Percentiles rank a stretch among this genome's conserved stretches.
Evolutionary conservation across 768 basidiomycete species (phyloP).

Genomic region (Boletus rex-veris): DNA sequence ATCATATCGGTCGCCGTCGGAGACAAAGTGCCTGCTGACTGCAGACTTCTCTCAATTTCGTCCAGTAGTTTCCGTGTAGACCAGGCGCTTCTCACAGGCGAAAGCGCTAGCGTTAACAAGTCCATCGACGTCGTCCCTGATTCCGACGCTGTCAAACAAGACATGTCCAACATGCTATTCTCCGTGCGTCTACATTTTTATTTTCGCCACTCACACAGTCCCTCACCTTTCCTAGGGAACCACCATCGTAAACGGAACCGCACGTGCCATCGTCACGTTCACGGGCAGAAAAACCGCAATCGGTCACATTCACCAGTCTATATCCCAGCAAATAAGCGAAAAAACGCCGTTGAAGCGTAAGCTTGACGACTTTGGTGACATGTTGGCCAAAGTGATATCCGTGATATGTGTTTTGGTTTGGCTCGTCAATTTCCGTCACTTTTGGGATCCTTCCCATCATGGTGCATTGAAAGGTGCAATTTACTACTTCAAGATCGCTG

Average conservation of each 20-base stretch:
- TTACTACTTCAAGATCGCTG: constrained; percentile 99
- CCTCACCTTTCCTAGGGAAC: constrained; percentile 61
- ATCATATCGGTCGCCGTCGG: constrained; percentile 89
- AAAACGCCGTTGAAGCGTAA: constrained; percentile 98
- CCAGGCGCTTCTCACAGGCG: constrained; percentile 95
- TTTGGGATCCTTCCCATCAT: constrained; percentile 92
- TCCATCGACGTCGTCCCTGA: constrained; percentile 65
- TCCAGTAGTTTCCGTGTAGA: constrained; percentile 94
- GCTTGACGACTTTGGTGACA: constrained; percentile 97
- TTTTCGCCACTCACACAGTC: neutral
- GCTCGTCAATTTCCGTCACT: constrained; percentile 95
- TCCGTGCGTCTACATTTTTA: constrained; percentile 47
- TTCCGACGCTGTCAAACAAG: constrained; percentile 86
- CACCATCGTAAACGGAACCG: constrained; percentile 91
- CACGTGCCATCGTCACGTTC: constrained; percentile 80
- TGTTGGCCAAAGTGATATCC: constrained; percentile 95
- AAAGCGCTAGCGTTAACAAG: constrained; percentile 88
- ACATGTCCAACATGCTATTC: constrained; percentile 97
- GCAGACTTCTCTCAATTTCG: constrained; percentile 81
- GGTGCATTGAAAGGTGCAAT: constrained; percentile 90
- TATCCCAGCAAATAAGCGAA: constrained; percentile 86
- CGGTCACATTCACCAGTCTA: constrained; percentile 96
- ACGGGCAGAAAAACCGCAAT: constrained; percentile 90
- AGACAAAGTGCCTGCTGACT: constrained; percentile 95
- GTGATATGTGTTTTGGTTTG: constrained; percentile 98